Evolutionary conservation across 2,329 filamentous ascomycete genomes (phyloP).

Genomic region (Xenoacremonium recifei): DNA sequence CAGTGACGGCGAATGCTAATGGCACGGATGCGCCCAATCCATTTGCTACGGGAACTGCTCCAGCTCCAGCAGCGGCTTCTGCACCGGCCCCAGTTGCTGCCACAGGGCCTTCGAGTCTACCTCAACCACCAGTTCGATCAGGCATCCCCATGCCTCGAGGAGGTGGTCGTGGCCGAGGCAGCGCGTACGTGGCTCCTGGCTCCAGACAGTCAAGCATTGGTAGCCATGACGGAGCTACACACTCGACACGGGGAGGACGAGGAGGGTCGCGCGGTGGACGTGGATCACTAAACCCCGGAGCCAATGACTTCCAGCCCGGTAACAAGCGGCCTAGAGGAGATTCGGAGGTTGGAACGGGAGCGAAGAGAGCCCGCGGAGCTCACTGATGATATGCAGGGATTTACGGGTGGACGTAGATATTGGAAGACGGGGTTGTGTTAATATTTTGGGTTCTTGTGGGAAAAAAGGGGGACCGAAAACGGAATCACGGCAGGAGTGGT

Average conservation of each 20-base stretch:
- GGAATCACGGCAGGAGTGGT: conserved; percentile 1
- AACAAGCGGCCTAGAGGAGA: conserved; percentile 59
- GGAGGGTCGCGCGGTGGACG: conserved; percentile 42
- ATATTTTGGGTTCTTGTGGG: too few species aligned
- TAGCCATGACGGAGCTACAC: conserved; percentile 31
- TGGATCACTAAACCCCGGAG: conserved; percentile 47
- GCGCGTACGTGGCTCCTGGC: conserved; percentile 36
- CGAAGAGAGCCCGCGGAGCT: conserved; percentile 41
- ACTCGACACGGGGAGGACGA: conserved; percentile 36
- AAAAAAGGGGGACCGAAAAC: too few species aligned
- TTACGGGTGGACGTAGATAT: neutral
- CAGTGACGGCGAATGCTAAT: conserved; percentile 17
- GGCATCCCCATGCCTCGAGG: conserved; percentile 42
- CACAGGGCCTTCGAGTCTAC: too few species aligned
- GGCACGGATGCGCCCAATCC: conserved; percentile 24
- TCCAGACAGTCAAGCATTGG: conserved; percentile 36
- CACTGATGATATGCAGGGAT: conserved; percentile 24
- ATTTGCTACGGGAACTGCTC: conserved; percentile 18
- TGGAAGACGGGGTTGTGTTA: too few species aligned
- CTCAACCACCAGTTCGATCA: conserved; percentile 27
- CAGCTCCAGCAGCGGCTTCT: conserved; percentile 14
- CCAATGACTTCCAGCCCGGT: conserved; percentile 56
- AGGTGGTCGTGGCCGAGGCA: conserved; percentile 38
- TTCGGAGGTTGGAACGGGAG: conserved; percentile 39
- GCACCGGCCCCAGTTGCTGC: conserved; percentile 19